phyloP scores from a whole-genome alignment of 345 rosid species.

The Eucalyptus leucophloia region DNA sequence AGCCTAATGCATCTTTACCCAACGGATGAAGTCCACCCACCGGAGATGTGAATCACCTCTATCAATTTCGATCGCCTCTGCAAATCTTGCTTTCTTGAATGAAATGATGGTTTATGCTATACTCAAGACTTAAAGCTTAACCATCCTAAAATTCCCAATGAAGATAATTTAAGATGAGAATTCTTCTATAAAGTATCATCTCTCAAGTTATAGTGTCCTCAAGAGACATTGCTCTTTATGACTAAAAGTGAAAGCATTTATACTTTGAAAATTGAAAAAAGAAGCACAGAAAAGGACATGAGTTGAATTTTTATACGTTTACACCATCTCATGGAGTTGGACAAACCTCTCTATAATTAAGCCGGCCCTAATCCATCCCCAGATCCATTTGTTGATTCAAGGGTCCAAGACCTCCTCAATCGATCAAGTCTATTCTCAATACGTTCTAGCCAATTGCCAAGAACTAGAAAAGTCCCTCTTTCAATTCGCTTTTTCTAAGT shows the following conservation, averaged over 20 bases:
- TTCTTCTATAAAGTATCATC: background rate
- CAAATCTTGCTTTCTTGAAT: background rate
- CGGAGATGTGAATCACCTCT: background rate
- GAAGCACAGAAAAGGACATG: background rate
- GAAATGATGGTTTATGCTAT: background rate
- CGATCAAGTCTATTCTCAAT: background rate
- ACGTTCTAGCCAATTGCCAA: background rate
- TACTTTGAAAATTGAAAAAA: background rate
- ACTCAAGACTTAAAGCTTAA: background rate
- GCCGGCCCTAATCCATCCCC: background rate
- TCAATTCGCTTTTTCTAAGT: background rate
- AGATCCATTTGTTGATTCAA: background rate
- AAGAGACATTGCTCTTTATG: background rate
- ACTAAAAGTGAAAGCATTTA: background rate
- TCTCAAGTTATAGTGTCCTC: background rate
- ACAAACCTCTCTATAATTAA: background rate
- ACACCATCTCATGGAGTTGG: background rate
- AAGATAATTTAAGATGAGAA: background rate
- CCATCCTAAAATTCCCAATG: background rate
- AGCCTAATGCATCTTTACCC: background rate
- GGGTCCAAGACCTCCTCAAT: background rate
- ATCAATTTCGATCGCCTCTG: background rate
- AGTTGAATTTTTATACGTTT: background rate
- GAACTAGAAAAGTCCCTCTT: background rate
- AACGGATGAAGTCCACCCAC: background rate